A percentile compares a stretch with the other conserved stretches of the same genome.
Evolutionary conservation across 768 basidiomycete genomes (phyloP).

Genomic region (Pleurotus pulmonarius): DNA sequence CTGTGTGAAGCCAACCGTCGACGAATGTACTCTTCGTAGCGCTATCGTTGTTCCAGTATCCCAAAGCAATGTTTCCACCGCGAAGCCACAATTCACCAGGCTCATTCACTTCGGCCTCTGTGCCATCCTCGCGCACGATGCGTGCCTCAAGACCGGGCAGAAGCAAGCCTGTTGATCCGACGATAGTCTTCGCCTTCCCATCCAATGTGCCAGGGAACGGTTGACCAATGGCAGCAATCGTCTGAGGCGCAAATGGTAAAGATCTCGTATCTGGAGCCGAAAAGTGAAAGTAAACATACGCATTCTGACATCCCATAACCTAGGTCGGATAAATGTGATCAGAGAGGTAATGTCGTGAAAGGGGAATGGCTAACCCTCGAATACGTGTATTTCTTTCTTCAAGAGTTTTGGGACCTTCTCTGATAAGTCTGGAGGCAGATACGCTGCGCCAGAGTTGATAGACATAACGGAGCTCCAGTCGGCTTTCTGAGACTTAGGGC

Average conservation of each 20-base stretch:
- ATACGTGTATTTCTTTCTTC: constrained; percentile 26
- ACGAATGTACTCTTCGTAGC: constrained; percentile 66
- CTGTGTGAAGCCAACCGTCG: constrained; percentile 72
- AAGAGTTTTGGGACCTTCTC: constrained; percentile 34
- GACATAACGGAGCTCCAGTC: constrained; percentile 50
- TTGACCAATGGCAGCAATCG: constrained; percentile 44
- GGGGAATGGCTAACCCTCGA: constrained; percentile 39
- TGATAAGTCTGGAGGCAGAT: constrained; percentile 56
- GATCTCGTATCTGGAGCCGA: background rate
- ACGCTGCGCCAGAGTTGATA: constrained; percentile 58
- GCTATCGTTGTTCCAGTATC: constrained; percentile 71
- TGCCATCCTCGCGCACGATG: constrained; percentile 56
- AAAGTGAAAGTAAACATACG: constrained; percentile 30
- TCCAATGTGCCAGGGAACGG: constrained; percentile 42
- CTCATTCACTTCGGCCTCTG: constrained; percentile 50
- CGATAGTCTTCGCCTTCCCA: constrained; percentile 34
- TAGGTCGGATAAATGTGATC: constrained; percentile 15
- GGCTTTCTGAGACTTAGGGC: constrained; percentile 41
- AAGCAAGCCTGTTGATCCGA: constrained; percentile 54
- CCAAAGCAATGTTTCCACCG: constrained; percentile 52
- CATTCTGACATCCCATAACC: constrained; percentile 74
- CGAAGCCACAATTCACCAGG: constrained; percentile 64
- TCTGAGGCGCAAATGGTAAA: constrained; percentile 32
- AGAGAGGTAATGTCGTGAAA: background rate
- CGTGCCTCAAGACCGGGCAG: constrained; percentile 62